Conservation (phyloP, 208 protist species). For the Willaertia magna region DNA sequence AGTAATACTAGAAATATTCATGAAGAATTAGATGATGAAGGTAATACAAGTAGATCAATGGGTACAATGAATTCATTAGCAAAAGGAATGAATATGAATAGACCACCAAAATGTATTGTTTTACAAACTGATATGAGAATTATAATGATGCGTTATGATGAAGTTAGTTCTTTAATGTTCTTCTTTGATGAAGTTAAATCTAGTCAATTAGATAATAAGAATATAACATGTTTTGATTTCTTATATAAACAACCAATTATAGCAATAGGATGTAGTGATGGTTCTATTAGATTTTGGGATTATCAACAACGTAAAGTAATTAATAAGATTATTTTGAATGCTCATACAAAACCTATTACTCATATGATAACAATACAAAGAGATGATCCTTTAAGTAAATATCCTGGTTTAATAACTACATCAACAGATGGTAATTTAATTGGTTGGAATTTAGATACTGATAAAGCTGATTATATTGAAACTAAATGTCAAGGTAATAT, state of each 20-base stretch:
- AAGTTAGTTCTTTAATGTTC: background rate
- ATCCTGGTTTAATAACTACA: background rate
- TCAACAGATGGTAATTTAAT: background rate
- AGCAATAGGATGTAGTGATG: background rate
- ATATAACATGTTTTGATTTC: background rate
- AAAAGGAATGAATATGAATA: background rate
- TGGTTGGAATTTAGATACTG: background rate
- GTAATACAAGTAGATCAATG: background rate
- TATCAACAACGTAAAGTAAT: background rate
- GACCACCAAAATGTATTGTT: background rate
- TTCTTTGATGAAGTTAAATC: constrained; percentile 3
- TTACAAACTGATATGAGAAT: background rate
- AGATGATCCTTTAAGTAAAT: background rate
- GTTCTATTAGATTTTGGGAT: background rate
- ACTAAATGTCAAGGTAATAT: background rate
- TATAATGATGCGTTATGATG: constrained; percentile 5
- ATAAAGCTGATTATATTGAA: background rate
- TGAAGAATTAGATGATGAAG: background rate
- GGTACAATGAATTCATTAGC: background rate
- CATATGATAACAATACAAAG: background rate
- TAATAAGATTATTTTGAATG: background rate
- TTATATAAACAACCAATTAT: background rate
- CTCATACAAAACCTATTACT: background rate
- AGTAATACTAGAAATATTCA: background rate
- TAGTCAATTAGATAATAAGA: background rate